Base-by-base conservation (phyloP, 2,329 filamentous ascomycete genomes). In the Pseudohalonectria lignicola region DNA sequence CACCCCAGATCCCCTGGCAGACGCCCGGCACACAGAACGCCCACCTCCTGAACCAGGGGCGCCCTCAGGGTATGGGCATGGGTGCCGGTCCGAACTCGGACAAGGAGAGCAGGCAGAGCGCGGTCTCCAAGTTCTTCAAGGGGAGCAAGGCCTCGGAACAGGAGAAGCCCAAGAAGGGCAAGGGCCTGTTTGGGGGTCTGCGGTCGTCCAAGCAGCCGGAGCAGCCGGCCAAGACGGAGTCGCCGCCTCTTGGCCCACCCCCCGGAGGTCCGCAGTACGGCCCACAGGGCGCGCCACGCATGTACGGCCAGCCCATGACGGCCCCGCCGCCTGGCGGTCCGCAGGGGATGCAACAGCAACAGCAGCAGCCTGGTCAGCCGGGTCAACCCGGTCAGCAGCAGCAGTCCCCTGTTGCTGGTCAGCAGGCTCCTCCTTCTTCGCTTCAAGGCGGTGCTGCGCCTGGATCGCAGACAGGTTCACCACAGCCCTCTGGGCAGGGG, bases 231-330 rank as follows among this genome's bases (percentile, higher is more conserved):
- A 23, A 38, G n/a, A 17, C 16, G 4, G 20, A 32, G n/a, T 13
- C 36, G n/a, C 20, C 21, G 30, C 21, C 20, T 3, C 41, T 37
- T 3, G 47, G 43, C 10, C 45, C 47, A 3, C 49, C 51, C 11
- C 51, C 50, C 1, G 50, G 50, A 16, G 50, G 50, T 4, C 51
- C 50, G 8, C 43, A 43, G 30, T 52, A 47, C 25, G 36, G 20
- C 41, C 41, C 1, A 26, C 28, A 10, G 42, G 39, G 16, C 15
- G 29, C 36, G 5, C 36, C 36, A 11, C 31, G 20, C 16, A 38
- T 38, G 30, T 38, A 26, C 11, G 36, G 36, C 5, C 36, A 38
- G 16, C 36, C 36, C 9, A 26, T 32, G 18, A 38, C 19, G 32
- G 38, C 12, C 10, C 18, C 21, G 19, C 23, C 23, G 3, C 21